Evolutionary conservation across 1,284 basidiomycete species (phyloP).

Genomic region (Malassezia furfur): DNA sequence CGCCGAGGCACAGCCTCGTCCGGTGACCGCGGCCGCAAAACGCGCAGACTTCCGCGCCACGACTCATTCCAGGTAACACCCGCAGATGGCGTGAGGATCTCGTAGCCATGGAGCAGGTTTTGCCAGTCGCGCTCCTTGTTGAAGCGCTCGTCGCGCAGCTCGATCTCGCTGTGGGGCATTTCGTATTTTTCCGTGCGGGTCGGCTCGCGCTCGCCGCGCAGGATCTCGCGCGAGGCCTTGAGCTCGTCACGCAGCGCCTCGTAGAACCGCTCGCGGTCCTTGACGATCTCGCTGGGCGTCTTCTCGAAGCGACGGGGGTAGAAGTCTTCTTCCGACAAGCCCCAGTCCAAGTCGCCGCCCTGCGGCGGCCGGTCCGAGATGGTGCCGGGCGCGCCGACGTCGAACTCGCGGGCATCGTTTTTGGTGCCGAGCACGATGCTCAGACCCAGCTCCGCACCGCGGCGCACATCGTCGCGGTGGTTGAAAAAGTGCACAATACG

Average conservation of each 20-base stretch:
- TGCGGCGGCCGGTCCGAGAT: slow-evolving; percentile 26
- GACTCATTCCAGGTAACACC: slow-evolving; percentile 67
- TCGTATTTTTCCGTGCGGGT: slow-evolving; percentile 72
- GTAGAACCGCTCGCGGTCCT: slow-evolving; percentile 69
- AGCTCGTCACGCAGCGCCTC: slow-evolving; percentile 61
- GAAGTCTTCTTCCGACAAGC: slow-evolving; percentile 59
- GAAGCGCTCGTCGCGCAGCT: slow-evolving; percentile 55
- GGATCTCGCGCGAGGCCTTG: slow-evolving; percentile 65
- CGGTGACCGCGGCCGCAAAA: slow-evolving; percentile 42
- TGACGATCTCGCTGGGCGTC: slow-evolving; percentile 59
- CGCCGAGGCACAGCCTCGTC: slow-evolving; percentile 21
- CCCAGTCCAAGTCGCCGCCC: slow-evolving; percentile 65
- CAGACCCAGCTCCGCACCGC: slow-evolving; percentile 74
- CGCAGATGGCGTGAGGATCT: slow-evolving; percentile 60
- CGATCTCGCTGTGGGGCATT: slow-evolving; percentile 76
- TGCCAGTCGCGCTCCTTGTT: slow-evolving; percentile 77
- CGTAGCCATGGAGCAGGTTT: slow-evolving; percentile 65
- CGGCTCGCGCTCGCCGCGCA: slow-evolving; percentile 66
- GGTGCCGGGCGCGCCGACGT: slow-evolving; percentile 23
- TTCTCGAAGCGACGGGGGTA: slow-evolving; percentile 61
- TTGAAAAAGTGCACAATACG: slow-evolving; percentile 92
- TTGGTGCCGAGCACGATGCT: slow-evolving; percentile 58
- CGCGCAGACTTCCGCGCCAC: slow-evolving; percentile 59
- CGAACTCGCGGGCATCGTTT: slow-evolving; percentile 56
- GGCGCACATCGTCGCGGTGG: slow-evolving; percentile 65